These are phyloP conservation scores for Brassica balearica DNA, from an alignment of 441 rosid species.

Conservation along the genomic window DNA sequence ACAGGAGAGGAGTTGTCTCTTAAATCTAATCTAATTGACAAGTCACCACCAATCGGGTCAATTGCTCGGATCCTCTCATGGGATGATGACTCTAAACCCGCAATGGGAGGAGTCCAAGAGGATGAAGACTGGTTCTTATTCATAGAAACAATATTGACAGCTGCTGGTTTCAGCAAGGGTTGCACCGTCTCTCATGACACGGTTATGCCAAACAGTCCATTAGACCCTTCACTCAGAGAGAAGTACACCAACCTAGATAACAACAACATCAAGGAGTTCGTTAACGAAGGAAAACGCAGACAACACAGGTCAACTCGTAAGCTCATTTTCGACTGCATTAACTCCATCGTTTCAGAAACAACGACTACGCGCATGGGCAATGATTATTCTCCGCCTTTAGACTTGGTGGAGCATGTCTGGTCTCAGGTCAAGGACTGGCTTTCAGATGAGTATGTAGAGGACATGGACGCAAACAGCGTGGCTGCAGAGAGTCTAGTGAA, in stretches of 20 bases:
- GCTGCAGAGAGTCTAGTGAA: slow-evolving; percentile 68
- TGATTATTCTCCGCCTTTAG: background rate
- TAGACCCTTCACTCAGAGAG: slow-evolving; percentile 72
- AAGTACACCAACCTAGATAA: slow-evolving; percentile 51
- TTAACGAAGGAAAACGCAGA: slow-evolving; percentile 74
- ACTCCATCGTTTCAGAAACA: slow-evolving; percentile 60
- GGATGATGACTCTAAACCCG: slow-evolving; percentile 60
- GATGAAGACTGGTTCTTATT: slow-evolving; percentile 64
- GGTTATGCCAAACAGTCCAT: slow-evolving; percentile 70
- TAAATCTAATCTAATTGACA: slow-evolving; percentile 75
- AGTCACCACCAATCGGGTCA: slow-evolving; percentile 90
- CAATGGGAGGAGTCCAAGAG: slow-evolving; percentile 50
- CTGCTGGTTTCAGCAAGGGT: slow-evolving; percentile 59
- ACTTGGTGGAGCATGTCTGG: slow-evolving; percentile 67
- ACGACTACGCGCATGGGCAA: slow-evolving; percentile 25
- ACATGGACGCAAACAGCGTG: slow-evolving; percentile 60
- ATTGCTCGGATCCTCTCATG: slow-evolving; percentile 77
- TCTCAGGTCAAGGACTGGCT: slow-evolving; percentile 69
- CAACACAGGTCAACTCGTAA: slow-evolving; percentile 65
- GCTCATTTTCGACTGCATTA: slow-evolving; percentile 74
- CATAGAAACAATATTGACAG: slow-evolving; percentile 59
- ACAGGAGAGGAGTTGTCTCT: slow-evolving; percentile 56
- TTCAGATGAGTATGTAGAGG: slow-evolving; percentile 44
- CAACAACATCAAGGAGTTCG: slow-evolving; percentile 51
- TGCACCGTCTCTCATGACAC: slow-evolving; percentile 41